Base-by-base conservation (phyloP, 805 yeast genomes). In the Candida maltosa region DNA sequence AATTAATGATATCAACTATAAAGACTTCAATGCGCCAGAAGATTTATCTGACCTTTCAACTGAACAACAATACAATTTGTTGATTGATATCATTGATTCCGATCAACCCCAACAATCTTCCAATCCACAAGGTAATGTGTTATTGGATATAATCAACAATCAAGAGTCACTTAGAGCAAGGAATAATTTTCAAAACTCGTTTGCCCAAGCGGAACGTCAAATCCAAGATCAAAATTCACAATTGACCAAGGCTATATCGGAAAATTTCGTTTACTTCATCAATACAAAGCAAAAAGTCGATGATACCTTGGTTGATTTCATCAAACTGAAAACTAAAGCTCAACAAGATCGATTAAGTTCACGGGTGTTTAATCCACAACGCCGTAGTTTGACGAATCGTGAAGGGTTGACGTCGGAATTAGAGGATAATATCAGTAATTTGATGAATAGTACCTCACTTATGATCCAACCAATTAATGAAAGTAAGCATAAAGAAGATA, bases 391-490 rank as follows among this genome's bases (percentile, higher is more conserved):
- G 12, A n/a, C 3, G 5, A 10, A 18, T 3, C n/a, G 16, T 5
- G 39, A 16, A n/a, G 34, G 34, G 2, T 47, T 67, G 21, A 48
- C 49, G 18, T 46, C 60, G 4, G 69, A 59, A 34, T 49, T 67
- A 24, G 73, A 67, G 43, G 64, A 57, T 31, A 51, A 66, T 3
- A 51, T 67, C 25, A 63, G 64, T 37, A 62, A 63, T 41, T 47
- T 67, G 31, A 65, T 63, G 34, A 44, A 60, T 22, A 51, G 65
- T 2, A 56, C 70, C 0, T 46, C 65, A 6, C 46, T 64, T 28
- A 57, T 64, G 56, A 64, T 67, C 20, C 48, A 70, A 29, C 73
- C 73, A 5, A 60, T 67, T 10, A 48, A 56, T 42, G 72, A 67
- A 24, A 62, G 62, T 37, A 56, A 59, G 35, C 46, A 49, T 17